Evolutionary conservation across 345 rosid genomes (phyloP), one percentile per base, ranked within the genome.

Genomic region (Mercurialis annua): DNA sequence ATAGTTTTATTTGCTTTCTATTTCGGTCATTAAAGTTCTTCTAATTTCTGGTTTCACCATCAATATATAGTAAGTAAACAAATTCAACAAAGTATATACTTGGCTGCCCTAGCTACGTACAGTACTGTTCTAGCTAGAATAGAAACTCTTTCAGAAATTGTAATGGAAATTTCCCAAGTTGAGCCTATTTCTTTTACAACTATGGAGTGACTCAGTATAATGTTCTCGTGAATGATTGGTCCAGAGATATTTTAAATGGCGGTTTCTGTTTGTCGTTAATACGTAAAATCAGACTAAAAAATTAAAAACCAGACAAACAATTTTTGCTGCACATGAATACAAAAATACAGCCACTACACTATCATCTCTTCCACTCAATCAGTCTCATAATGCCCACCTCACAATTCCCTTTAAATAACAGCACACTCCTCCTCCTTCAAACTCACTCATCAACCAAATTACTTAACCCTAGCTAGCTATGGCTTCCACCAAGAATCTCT

Each of bases 361-460:
- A 68, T 71, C 80, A 70, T 30, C 71, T 77, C 84, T 68, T 68
- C 82, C 84, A 67, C 84, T 75, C 81, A 67, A 31, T 62, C 71
- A 71, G 52, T 54, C 63, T 31, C 65, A 20, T 71, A 60, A 57
- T 61, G 34, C 43, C 67, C 70, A 61, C 85, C 85, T 69, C 85
- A 75, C 75, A 81, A 70, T 61, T 51, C 30, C 29, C 84, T 81
- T 71, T 78, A 78, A 74, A 78, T n/a, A n/a, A 48, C 5, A 2
- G 16, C 21, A 12, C 17, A 2, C 27, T 15, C 34, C 30, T 34
- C 31, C 21, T 33, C 62, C 29, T 26, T 20, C 47, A 0, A n/a
- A 38, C n/a, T n/a, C 36, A 18, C 29, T 6, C 29, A 62, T 52
- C 34, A 26, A 17, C 21, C 64, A 44, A 46, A 12, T 15, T 3